Evolutionary conservation across 371 early-diverging fungal genomes (phyloP), one percentile per base, ranked within the genome.

Genomic region (Dipsacomyces acuminosporus): DNA sequence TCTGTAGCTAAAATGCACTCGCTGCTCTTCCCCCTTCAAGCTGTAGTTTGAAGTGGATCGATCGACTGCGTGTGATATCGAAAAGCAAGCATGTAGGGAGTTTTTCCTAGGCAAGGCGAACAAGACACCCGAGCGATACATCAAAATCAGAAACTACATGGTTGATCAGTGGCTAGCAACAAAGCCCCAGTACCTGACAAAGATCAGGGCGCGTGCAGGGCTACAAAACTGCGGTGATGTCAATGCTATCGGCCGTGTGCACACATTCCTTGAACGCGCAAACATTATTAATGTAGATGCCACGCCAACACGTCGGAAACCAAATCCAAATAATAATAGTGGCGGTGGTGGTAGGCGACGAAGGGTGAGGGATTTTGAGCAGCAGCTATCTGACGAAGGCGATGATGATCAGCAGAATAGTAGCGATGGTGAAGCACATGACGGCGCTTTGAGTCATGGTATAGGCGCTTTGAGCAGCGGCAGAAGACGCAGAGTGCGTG

Each of bases 81-180:
- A 91, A 71, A 78, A 72, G 23, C 43, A 36, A 2, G 75, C 72
- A 20, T 82, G 86, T 55, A 73, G 83, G 7, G 90, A 90, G 79
- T 91, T 87, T 75, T 91, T 91, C 61, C 65, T 60, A 20, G 83
- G 85, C 33, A 83, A 80, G 52, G 69, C 79, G 15, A 76, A 78
- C 48, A 93, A 92, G 56, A 92, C 92, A n/a, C 90, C 92, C 0
- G 88, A 87, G 48, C 82, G 93, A 34, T 94, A 94, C 61, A 71
- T 89, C 26, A 74, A 75, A 46, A 91, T 94, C 35, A 77, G 94
- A 15, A 93, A 93, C 73, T 82, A 87, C 48, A 91, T 94, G 43
- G 54, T 94, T 3, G 74, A 76, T 9, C 77, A 80, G 30, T 94
- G 95, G 95, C 59, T 78, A 18, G 54, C 59, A 5, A 74, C 74